Conservation (phyloP, 129 eudicot genomes). For the Flaveria bidentis region DNA sequence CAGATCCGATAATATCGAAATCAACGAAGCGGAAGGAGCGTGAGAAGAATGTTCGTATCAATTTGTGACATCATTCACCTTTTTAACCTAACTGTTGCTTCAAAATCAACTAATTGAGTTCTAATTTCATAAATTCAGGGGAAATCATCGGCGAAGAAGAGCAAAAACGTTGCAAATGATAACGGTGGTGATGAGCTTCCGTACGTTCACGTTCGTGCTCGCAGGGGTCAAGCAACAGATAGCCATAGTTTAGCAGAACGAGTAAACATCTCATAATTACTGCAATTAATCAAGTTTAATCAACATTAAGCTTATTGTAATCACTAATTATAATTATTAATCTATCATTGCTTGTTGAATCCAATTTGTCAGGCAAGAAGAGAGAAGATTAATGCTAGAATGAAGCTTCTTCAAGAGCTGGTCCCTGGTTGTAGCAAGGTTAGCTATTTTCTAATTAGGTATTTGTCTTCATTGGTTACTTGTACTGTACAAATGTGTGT, state of each 20-base stretch:
- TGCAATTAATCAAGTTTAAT: conserved; percentile 25
- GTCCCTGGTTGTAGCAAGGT: conserved; percentile 99
- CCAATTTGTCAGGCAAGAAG: conserved; percentile 75
- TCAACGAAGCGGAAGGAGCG: conserved; percentile 76
- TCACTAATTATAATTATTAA: background rate
- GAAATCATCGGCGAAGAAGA: conserved; percentile 65
- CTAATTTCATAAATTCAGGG: conserved; percentile 39
- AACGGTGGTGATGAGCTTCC: conserved; percentile 76
- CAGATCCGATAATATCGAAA: conserved; percentile 48
- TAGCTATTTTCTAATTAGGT: conserved; percentile 20
- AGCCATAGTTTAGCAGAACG: conserved; percentile 99
- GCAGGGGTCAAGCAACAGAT: conserved; percentile 97
- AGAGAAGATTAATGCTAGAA: conserved; percentile 97
- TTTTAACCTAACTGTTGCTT: background rate
- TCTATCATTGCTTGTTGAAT: background rate
- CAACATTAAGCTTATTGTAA: conserved; percentile 14
- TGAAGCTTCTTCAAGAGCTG: conserved; percentile 96
- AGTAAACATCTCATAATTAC: conserved; percentile 48
- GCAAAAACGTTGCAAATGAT: conserved; percentile 53
- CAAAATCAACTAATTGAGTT: conserved; percentile 22
- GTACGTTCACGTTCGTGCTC: conserved; percentile 97
- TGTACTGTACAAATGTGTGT: conserved; percentile 28
- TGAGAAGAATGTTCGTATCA: conserved; percentile 66
- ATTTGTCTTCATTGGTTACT: conserved; percentile 21
- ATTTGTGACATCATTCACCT: background rate